Conservation (phyloP, 352 stramenopile genomes). For the Aphanomyces astaci region DNA sequence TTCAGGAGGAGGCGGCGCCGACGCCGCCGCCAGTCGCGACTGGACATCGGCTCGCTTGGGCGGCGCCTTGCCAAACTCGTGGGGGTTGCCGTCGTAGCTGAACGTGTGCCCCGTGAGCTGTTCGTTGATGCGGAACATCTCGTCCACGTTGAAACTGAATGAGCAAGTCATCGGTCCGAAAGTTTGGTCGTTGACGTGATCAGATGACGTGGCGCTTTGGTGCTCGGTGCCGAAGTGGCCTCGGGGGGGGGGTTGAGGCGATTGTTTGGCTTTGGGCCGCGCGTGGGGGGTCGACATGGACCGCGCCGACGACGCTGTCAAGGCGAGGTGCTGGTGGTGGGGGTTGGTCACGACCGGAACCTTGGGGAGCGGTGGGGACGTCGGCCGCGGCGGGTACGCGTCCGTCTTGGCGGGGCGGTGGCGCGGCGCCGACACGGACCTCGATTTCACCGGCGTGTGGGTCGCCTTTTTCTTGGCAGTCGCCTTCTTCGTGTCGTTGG, state of each 20-base stretch:
- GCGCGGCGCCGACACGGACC: constrained; percentile 62
- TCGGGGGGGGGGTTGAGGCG: constrained; percentile 33
- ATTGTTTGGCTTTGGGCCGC: constrained; percentile 32
- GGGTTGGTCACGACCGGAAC: constrained; percentile 15
- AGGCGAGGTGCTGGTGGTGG: constrained; percentile 17
- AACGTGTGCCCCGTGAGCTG: constrained; percentile 86
- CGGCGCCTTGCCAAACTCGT: constrained; percentile 84
- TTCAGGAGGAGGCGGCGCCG: constrained; percentile 6
- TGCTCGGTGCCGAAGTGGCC: constrained; percentile 80
- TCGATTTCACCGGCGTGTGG: constrained; percentile 36
- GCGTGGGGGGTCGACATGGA: constrained; percentile 68
- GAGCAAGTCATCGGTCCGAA: constrained; percentile 66
- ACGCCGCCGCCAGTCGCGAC: neutral
- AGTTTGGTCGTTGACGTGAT: constrained; percentile 84
- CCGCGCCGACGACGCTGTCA: constrained; percentile 41
- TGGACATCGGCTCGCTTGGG: neutral
- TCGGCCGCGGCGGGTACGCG: neutral
- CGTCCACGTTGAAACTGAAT: constrained; percentile 85
- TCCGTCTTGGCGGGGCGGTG: constrained; percentile 46
- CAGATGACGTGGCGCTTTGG: constrained; percentile 65
- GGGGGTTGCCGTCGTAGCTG: constrained; percentile 92
- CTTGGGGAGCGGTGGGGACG: neutral
- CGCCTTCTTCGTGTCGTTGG: constrained; percentile 42
- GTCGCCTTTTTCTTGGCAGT: constrained; percentile 39
- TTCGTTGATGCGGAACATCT: constrained; percentile 95